Base-by-base conservation (phyloP, 148 eudicot species). In the Suaeda aralocaspica region DNA sequence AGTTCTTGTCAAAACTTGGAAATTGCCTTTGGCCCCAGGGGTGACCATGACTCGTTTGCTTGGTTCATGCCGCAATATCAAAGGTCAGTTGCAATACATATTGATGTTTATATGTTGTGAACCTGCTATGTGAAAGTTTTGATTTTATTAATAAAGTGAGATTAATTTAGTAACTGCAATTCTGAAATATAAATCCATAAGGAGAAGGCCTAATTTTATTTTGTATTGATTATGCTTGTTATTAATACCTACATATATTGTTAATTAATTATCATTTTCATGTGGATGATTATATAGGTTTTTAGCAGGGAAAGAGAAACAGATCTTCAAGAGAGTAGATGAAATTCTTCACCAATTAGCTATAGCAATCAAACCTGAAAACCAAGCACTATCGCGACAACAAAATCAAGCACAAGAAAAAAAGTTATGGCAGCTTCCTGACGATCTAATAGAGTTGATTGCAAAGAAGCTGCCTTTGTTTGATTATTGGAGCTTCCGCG, bases 41-140 rank as follows among this genome's bases (percentile, higher is more conserved):
- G 25, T n/a, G n/a, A n/a, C n/a, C n/a, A n/a, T 4, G 45, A 19
- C 42, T 6, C 7, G 6, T 16, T 33, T 29, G n/a, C 5, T n/a
- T 66, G 70, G 70, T 53, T 66, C 58, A 30, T 66, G 70, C 57
- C 70, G 29, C 58, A 48, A 29, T 3, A 48, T 66, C 58, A 29
- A 49, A 66, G 70, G 70, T 66, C n/a, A 48, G 58, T 53, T 9
- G 1, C 24, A 1, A 21, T 18, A 2, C n/a, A 5, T 24, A 50
- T n/a, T 19, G 4, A n/a, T 19, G 7, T 50, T 50, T n/a, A 7
- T n/a, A 4, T 49, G n/a, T 11, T 49, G 53, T 22, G 6, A 28
- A 0, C 9, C 9, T 9, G 9, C 5, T 18, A 5, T 9, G 25
- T 49, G 9, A 15, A 6, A 50, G 19, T 19, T 50, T 48, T 48